Conservation (phyloP, 2,329 filamentous ascomycete species). For the Fusarium irregulare region DNA sequence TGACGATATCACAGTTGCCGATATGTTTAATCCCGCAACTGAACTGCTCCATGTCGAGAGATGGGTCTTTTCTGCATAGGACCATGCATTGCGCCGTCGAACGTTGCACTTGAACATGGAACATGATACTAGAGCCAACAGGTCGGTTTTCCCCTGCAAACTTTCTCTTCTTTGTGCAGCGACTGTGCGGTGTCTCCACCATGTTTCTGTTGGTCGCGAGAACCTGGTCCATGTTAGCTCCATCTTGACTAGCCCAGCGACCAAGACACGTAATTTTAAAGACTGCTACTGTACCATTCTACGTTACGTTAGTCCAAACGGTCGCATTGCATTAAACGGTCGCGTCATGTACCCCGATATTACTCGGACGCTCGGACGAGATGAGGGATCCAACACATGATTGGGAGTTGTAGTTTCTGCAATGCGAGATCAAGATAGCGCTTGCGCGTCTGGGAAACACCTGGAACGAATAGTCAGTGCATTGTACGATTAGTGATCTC, state of each 20-base stretch:
- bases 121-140: constrained; percentile 21
- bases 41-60: not conserved
- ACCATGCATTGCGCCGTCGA: not conserved
- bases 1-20: not conserved
- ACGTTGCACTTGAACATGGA: not conserved
- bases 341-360: constrained; percentile 4
- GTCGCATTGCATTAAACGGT: constrained; percentile 1
- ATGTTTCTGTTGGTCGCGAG: constrained; percentile 1
- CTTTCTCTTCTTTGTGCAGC: not conserved
- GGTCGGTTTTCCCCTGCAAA: constrained; percentile 10
- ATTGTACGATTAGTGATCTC: not conserved
- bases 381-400: not conserved
- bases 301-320: not conserved
- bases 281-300: not conserved
- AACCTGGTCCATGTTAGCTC: not conserved
- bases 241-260: not conserved
- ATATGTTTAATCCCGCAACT: constrained; percentile 19
- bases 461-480: not conserved
- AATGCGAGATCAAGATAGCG: not conserved
- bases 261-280: constrained; percentile 2
- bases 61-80: not conserved
- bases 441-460: not conserved
- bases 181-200: not conserved
- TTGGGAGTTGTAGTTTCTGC: not conserved
- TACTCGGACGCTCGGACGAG: not conserved